Evolutionary conservation across 2,329 filamentous ascomycete species (phyloP).

Genomic region (Ustulina deusta): DNA sequence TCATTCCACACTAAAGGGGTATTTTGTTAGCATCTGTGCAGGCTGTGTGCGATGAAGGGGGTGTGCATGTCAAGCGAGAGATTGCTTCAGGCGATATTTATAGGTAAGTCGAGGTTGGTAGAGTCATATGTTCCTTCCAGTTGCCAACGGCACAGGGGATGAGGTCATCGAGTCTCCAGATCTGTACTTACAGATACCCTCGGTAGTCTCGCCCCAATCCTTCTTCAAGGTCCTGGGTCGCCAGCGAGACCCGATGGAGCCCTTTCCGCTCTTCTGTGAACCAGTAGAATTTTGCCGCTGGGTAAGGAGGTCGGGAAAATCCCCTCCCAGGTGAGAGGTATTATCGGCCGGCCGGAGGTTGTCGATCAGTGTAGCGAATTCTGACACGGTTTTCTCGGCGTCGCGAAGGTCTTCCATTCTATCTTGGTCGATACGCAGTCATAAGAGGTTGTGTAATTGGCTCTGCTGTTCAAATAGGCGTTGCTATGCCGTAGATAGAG

Average conservation of each 20-base stretch:
- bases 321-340: constrained; percentile 12
- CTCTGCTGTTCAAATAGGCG: neutral
- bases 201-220: constrained; percentile 43
- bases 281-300: constrained; percentile 39
- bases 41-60: neutral
- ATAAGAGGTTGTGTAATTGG: neutral
- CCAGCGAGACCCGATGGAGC: constrained; percentile 30
- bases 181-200: constrained; percentile 39
- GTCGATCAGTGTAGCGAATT: constrained; percentile 42
- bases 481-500: neutral
- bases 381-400: constrained; percentile 42
- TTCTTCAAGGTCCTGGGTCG: constrained; percentile 36
- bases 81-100: neutral
- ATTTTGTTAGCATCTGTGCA: constrained; percentile 24
- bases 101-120: neutral
- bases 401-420: constrained; percentile 47
- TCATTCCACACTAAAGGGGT: constrained; percentile 41
- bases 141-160: neutral
- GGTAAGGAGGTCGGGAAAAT: constrained; percentile 18
- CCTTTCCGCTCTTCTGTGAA: constrained; percentile 33
- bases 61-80: neutral
- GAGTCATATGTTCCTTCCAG: neutral
- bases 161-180: neutral
- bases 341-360: constrained; percentile 37
- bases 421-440: neutral